Evolutionary conservation across 1,284 basidiomycete genomes (phyloP), one percentile per base, ranked within the genome.

Genomic region (Hemileia vastatrix): DNA sequence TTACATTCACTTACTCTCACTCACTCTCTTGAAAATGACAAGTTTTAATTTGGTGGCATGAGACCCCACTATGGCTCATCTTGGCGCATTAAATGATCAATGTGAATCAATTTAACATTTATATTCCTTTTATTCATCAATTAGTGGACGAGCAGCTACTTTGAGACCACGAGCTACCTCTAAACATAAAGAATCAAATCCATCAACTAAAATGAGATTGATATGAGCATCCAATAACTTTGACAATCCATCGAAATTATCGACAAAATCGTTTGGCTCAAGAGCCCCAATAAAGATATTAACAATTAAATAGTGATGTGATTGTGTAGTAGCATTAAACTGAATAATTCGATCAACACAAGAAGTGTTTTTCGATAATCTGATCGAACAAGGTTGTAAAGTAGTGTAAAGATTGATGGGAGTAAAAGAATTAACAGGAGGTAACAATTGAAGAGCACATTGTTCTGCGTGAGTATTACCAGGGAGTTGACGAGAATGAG

Each of bases 381-480:
- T 82, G 27, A 88, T 77, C 2, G 90, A 94, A 75, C 95, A 99
- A 9, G 95, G 95, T 74, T 99, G 95, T 81, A 99, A 85, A 0
- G 94, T 98, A 0, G 93, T 95, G 73, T 94, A 98, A 64, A 91
- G 83, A 70, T 89, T 84, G 23, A 85, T 80, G 47, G 79, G 77
- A 6, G 77, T 64, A 5, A 80, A 77, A 52, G 61, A 9, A 8
- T 70, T 55, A 3, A 82, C 79, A 49, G 33, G 64, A 19, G 69
- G 57, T 33, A 77, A 76, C 11, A 86, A 83, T 73, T 97, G 97
- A 45, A 82, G 77, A 0, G 94, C 93, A 73, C 94, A 95, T 21
- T 93, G 90, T 78, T 99, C 94, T 11, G 94, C 94, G 76, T 99
- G 95, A 1, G 94, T 97, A 76, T 97, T 98, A 55, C 93, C 94